Base-by-base conservation (phyloP, 2,329 filamentous ascomycete genomes). In the Colletotrichum karsti region DNA sequence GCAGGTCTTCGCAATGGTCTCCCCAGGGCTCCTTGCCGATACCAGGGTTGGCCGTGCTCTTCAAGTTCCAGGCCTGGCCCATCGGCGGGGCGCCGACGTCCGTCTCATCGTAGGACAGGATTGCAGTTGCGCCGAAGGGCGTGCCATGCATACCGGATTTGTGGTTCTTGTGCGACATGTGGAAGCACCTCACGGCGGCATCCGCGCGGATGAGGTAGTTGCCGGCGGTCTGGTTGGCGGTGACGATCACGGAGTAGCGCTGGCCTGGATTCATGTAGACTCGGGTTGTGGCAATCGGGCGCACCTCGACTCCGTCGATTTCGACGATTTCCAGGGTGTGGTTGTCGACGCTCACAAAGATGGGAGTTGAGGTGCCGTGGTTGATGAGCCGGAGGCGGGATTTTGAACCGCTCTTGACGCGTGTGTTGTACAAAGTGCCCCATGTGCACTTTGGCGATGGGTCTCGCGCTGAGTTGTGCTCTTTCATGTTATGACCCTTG, bases 181-280 rank as follows among this genome's bases (percentile, higher is more conserved):
- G 64, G 37, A 69, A 70, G 12, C 65, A 70, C 13, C 55, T 39
- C 5, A 63, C 28, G 22, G 65, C 60, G 0, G 65, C 68, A 13
- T 67, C 63, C 4, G 80, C 82, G 48, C 79, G 76, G 46, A 82
- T 77, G 41, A 73, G 70, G 65, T 81, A 82, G 67, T 77, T 77
- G 0, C 77, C 77, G 0, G 63, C 56, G 1, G 72, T 65, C 69
- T 77, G 76, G 70, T 78, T 72, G 9, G 80, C 75, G 12, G 61
- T 70, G 15, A 82, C 35, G n/a, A 81, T 59, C 7, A 82, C 77
- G 6, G 76, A 79, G 42, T 75, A 80, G 5, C 81, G 76, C 71
- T 83, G 81, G 2, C 79, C 81, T 0, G 80, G 73, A 56, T 81
- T 80, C 44, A 82, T 66, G 41, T 80, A 81, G 3, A 82, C 76